Evolutionary conservation across 305 asterid genomes (phyloP).

Genomic region (Ilex paraguariensis): DNA sequence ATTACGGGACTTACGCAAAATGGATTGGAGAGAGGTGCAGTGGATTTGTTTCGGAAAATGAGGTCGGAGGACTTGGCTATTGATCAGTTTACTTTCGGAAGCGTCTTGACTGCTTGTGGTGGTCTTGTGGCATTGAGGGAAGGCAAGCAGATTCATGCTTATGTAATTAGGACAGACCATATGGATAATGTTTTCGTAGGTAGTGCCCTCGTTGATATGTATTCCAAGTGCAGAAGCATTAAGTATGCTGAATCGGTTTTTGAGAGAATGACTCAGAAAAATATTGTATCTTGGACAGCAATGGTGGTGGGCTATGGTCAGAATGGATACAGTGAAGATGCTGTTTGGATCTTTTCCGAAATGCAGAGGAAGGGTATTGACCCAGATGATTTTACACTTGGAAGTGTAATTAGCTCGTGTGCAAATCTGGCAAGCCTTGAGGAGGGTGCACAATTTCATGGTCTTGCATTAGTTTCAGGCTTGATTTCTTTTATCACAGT

Average conservation of each 20-base stretch:
- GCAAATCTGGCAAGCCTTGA: slow-evolving; percentile 90
- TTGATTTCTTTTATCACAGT: slow-evolving; percentile 61
- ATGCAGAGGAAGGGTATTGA: slow-evolving; percentile 63
- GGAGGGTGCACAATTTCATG: slow-evolving; percentile 89
- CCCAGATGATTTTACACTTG: slow-evolving; percentile 70
- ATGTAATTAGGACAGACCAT: slow-evolving; percentile 47
- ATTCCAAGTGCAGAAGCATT: slow-evolving; percentile 70
- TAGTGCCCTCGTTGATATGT: slow-evolving; percentile 89
- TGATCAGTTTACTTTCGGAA: slow-evolving; percentile 89
- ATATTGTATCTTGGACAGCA: slow-evolving; percentile 92
- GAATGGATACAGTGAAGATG: slow-evolving; percentile 82
- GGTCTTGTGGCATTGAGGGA: slow-evolving; percentile 46
- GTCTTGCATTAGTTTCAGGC: slow-evolving; percentile 65
- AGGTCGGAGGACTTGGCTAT: slow-evolving; percentile 44
- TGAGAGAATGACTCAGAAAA: slow-evolving; percentile 51
- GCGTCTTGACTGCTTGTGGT: slow-evolving; percentile 82
- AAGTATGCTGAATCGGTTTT: slow-evolving; percentile 65
- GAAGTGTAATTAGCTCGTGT: slow-evolving; percentile 86
- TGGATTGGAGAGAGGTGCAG: slow-evolving; percentile 47
- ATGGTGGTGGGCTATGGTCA: slow-evolving; percentile 88
- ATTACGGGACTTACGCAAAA: slow-evolving; percentile 71
- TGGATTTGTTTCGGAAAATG: slow-evolving; percentile 54
- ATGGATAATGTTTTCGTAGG: slow-evolving; percentile 61
- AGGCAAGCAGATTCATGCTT: slow-evolving; percentile 84
- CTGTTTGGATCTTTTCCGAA: slow-evolving; percentile 56